Conservation (phyloP, 1,284 basidiomycete genomes). For the Fomitopsis betulina region DNA sequence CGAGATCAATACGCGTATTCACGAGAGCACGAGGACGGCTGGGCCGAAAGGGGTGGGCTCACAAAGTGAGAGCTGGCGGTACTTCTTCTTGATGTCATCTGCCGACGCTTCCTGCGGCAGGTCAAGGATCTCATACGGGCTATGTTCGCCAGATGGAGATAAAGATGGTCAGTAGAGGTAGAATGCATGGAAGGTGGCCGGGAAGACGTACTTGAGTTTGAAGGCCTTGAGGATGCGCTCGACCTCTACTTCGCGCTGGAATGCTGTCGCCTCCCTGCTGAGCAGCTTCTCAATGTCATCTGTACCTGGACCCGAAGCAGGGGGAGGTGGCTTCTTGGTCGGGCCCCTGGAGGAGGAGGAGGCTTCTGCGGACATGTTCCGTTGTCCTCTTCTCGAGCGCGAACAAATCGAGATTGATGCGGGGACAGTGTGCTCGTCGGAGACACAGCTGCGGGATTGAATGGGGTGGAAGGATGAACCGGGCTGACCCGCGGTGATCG, state of each 20-base stretch:
- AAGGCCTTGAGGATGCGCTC: conserved; percentile 81
- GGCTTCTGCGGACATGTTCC: conserved; percentile 21
- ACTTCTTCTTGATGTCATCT: conserved; percentile 77
- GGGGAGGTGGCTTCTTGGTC: conserved; percentile 15
- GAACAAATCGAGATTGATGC: background rate
- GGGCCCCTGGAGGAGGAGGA: conserved; percentile 20
- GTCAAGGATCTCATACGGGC: conserved; percentile 77
- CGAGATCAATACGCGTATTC: conserved; percentile 19
- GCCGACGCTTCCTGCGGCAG: conserved; percentile 56
- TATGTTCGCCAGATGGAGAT: conserved; percentile 21
- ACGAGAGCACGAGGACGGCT: conserved; percentile 1
- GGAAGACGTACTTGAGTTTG: conserved; percentile 67
- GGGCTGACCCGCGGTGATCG: background rate
- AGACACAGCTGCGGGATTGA: background rate
- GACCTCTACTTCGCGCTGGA: conserved; percentile 81
- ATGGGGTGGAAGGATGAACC: background rate
- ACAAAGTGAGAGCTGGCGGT: conserved; percentile 79
- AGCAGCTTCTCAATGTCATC: conserved; percentile 69
- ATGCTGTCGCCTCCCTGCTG: conserved; percentile 73
- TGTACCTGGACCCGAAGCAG: conserved; percentile 5
- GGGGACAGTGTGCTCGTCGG: background rate
- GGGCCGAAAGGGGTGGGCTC: conserved; percentile 28
- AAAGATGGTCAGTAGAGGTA: conserved; percentile 1
- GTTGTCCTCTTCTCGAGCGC: conserved; percentile 9
- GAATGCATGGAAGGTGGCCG: background rate